Percentiles rank a stretch among this genome's conserved stretches.
These are phyloP conservation scores for Candida chauliodis DNA, from an alignment of 805 yeast species.

Conservation along the genomic window DNA sequence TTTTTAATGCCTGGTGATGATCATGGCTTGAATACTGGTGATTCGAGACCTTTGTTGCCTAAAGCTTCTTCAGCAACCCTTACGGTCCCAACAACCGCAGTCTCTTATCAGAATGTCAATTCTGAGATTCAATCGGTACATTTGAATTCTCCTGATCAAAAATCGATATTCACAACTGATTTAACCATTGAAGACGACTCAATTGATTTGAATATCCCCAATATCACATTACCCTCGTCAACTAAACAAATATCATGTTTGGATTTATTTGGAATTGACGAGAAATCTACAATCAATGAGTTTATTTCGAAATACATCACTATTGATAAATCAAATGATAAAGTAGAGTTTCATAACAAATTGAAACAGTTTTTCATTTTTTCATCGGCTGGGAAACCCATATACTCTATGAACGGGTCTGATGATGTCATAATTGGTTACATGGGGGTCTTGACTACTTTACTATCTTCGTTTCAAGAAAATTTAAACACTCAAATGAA, in stretches of 20 bases:
- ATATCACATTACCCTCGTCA: neutral
- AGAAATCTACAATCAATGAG: conserved; percentile 7
- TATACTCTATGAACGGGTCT: conserved; percentile 72
- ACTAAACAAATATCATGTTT: conserved; percentile 5
- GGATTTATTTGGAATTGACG: conserved; percentile 14
- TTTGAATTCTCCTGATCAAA: conserved; percentile 7
- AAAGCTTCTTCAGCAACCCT: conserved; percentile 1
- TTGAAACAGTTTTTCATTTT: conserved; percentile 74
- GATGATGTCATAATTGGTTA: conserved; percentile 66
- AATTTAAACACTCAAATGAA: conserved; percentile 37
- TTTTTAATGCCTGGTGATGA: too few species aligned
- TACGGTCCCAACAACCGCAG: conserved; percentile 7
- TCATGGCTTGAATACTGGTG: neutral
- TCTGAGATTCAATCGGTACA: conserved; percentile 1
- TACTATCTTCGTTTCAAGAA: conserved; percentile 64
- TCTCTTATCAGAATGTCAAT: conserved; percentile 8
- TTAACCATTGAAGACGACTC: conserved; percentile 16
- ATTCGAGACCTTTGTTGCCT: conserved; percentile 1
- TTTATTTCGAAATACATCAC: conserved; percentile 17
- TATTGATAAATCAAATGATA: conserved; percentile 14
- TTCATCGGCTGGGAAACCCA: conserved; percentile 85
- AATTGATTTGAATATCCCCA: conserved; percentile 4
- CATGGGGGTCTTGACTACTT: conserved; percentile 78
- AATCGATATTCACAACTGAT: conserved; percentile 17
- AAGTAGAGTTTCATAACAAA: conserved; percentile 23